Conservation (phyloP, 352 stramenopile genomes). For the Phytopythium ostracodes region DNA sequence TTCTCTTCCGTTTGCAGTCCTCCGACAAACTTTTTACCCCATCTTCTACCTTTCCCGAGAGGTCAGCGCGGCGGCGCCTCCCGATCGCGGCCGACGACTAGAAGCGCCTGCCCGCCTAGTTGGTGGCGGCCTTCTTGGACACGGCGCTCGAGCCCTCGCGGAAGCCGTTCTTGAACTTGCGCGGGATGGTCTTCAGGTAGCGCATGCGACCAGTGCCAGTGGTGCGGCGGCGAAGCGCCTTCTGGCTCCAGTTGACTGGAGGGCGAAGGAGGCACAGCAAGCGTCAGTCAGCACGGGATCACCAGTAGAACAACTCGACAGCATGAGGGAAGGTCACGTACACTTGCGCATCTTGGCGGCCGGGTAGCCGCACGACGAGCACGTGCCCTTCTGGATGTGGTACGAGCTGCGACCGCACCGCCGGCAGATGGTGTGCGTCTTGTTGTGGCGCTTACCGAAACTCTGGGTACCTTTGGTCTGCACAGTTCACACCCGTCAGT, state of each 20-base stretch:
- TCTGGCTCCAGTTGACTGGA: constrained; percentile 96
- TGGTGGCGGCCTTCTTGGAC: constrained; percentile 89
- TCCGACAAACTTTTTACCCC: constrained; percentile 11
- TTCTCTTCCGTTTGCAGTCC: constrained; percentile 4
- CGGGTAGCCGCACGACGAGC: constrained; percentile 98
- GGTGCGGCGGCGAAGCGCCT: constrained; percentile 96
- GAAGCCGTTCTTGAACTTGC: constrained; percentile 99
- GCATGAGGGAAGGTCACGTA: constrained; percentile 27
- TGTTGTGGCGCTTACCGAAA: constrained; percentile 99
- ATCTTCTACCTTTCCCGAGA: constrained; percentile 9
- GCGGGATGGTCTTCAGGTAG: constrained; percentile 98
- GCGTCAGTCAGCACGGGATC: not conserved
- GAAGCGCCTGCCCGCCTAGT: constrained; percentile 46
- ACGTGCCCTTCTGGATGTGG: constrained; percentile 99
- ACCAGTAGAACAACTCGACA: too few species aligned
- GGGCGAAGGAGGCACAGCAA: not conserved
- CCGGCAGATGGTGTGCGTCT: constrained; percentile 99
- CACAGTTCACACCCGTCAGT: constrained; percentile 22
- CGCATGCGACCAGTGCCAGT: constrained; percentile 97
- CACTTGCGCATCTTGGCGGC: constrained; percentile 97
- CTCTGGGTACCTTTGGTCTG: constrained; percentile 99
- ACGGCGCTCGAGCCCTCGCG: constrained; percentile 89
- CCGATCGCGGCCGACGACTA: not conserved
- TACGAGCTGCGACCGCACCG: constrained; percentile 98
- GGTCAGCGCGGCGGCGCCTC: not conserved